Conservation (phyloP, 2,329 filamentous ascomycete genomes). For the Clathrospora elynae region DNA sequence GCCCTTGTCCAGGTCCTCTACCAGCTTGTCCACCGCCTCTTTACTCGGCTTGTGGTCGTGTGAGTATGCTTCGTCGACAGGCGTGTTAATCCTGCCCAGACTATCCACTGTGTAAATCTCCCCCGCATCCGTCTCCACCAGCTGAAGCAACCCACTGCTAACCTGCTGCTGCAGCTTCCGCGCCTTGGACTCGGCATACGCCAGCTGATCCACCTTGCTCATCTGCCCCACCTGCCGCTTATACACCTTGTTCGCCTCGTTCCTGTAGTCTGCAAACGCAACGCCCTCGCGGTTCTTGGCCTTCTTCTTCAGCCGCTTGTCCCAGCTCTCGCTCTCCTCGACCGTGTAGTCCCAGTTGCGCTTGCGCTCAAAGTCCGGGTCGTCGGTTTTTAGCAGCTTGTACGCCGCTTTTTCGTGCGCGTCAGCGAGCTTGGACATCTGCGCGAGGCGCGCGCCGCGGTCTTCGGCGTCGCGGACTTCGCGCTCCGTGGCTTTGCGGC, state of each 20-base stretch:
- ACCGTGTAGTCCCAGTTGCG: slow-evolving; percentile 98
- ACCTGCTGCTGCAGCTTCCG: slow-evolving; percentile 84
- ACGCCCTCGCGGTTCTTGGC: slow-evolving; percentile 79
- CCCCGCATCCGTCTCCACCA: slow-evolving; percentile 86
- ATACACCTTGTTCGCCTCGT: slow-evolving; percentile 90
- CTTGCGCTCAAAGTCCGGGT: slow-evolving; percentile 95
- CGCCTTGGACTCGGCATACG: slow-evolving; percentile 87
- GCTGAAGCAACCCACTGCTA: slow-evolving; percentile 81
- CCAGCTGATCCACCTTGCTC: slow-evolving; percentile 71
- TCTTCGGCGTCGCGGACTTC: slow-evolving; percentile 46
- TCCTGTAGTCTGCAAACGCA: slow-evolving; percentile 85
- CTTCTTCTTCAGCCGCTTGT: slow-evolving; percentile 87
- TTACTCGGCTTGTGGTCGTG: slow-evolving; percentile 85
- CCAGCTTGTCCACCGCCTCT: slow-evolving; percentile 83
- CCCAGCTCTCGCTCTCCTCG: slow-evolving; percentile 93
- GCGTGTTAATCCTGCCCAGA: slow-evolving; percentile 88
- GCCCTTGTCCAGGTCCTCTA: slow-evolving; percentile 83
- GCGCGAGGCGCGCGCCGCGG: slow-evolving; percentile 46
- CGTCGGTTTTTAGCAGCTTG: slow-evolving; percentile 90
- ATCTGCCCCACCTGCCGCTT: slow-evolving; percentile 85
- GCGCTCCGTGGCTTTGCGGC: slow-evolving; percentile 66
- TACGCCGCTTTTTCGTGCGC: slow-evolving; percentile 87
- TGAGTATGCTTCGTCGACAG: slow-evolving; percentile 80
- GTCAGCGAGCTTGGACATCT: slow-evolving; percentile 78
- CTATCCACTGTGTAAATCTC: slow-evolving; percentile 94